Base-by-base conservation (phyloP, 176 grass and related monocot species). In the Triticum timopheevii region DNA sequence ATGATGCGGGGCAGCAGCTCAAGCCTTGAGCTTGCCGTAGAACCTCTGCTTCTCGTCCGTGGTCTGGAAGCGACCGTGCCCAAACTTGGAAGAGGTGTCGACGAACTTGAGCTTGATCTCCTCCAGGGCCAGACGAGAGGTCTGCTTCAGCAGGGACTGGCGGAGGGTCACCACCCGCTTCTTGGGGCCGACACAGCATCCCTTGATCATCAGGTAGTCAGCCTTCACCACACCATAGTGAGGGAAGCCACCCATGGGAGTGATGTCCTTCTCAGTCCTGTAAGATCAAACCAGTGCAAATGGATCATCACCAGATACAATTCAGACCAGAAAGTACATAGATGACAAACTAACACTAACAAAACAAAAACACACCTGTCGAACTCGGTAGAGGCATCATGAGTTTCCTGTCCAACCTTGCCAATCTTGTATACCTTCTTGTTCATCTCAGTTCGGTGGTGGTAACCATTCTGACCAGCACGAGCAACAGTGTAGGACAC, bases 241-340 rank as follows among this genome's bases (percentile, higher is more conserved):
- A 2, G 93, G 96, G 88, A 98, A 98, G 24, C 96, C 96, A 69
- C 96, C 96, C 92, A 98, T 98, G 20, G 96, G 96, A 10, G 96
- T 98, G 36, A 98, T 94, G 74, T 96, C 96, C 84, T 98, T 98
- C 88, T 98, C 96, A 11, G 96, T 98, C 89, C 96, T 98, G 92
- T 22, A 67, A 58, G 16, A 19, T 62, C 17, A 63, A 80, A 10
- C 19, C 13, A 85, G 23, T 27, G n/a, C 3, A 36, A 11, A 2
- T 23, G 0, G 23, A 56, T 44, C 11, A 40, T 16, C 49, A 76
- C 3, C 11, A 15, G 16, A 3, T 12, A 59, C 2, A 59, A 59
- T 22, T 59, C 34, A 52, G 2, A 23, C 2, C 16, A 63, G 56
- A 7, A 54, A 54, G 50, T 54, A 54, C 16, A 7, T 54, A 54